Percentiles rank a stretch among this genome's conserved stretches.
Conservation (phyloP, 352 stramenopile genomes). For the Pythium plurisporium region DNA sequence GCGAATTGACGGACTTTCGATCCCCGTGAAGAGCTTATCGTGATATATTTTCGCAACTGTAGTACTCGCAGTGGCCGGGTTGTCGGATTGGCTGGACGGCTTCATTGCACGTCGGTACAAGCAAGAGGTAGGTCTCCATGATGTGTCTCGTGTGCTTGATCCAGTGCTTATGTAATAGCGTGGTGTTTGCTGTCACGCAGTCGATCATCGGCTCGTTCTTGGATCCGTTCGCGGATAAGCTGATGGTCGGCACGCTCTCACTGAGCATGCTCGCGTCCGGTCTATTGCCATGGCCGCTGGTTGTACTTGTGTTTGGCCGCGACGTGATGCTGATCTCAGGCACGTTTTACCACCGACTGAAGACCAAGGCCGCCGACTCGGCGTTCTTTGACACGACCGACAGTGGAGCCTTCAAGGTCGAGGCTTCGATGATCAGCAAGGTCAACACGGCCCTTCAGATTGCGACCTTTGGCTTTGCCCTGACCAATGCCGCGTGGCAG, state of each 20-base stretch:
- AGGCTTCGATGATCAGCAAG: slow-evolving; percentile 70
- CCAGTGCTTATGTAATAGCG: background rate
- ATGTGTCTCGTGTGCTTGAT: background rate
- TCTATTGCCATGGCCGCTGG: slow-evolving; percentile 56
- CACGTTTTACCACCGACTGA: slow-evolving; percentile 72
- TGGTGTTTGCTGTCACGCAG: slow-evolving; percentile 12
- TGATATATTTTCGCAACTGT: no score
- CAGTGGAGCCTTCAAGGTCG: slow-evolving; percentile 62
- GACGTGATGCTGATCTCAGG: slow-evolving; percentile 70
- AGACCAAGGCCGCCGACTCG: slow-evolving; percentile 60
- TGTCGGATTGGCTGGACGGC: slow-evolving; percentile 81
- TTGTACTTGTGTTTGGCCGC: slow-evolving; percentile 65
- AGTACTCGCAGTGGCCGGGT: slow-evolving; percentile 68
- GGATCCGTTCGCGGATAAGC: slow-evolving; percentile 79
- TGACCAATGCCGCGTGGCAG: slow-evolving; percentile 73
- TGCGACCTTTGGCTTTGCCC: slow-evolving; percentile 59
- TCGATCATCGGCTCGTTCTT: slow-evolving; percentile 81
- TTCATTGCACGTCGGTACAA: slow-evolving; percentile 75
- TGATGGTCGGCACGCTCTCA: slow-evolving; percentile 71
- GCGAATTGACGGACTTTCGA: no score
- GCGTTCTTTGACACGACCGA: slow-evolving; percentile 81
- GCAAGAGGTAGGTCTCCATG: slow-evolving; percentile 43
- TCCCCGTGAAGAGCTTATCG: no score
- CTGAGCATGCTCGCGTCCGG: slow-evolving; percentile 70
- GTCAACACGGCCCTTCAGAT: slow-evolving; percentile 80